These are phyloP conservation scores for Camellia oleifera DNA, from an alignment of 179 eudicot species.

Conservation along the genomic window DNA sequence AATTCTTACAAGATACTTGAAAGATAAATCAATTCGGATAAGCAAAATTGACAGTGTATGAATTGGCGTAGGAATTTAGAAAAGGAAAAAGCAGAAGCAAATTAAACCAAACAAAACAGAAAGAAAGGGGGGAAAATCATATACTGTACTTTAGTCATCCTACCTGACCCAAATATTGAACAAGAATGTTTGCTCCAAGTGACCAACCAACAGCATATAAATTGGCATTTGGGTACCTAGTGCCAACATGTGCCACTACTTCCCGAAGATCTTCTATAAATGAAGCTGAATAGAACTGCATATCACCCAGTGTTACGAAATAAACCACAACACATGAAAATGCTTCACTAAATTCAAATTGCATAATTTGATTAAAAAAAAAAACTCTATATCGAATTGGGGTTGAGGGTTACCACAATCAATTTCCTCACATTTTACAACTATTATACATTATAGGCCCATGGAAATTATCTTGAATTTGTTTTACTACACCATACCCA, in stretches of 20 bases:
- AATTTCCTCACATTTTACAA: neutral
- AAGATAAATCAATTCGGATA: neutral
- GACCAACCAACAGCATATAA: slow-evolving; percentile 92
- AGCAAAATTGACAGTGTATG: neutral
- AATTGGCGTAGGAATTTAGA: neutral
- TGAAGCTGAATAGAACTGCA: slow-evolving; percentile 94
- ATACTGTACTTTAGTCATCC: neutral
- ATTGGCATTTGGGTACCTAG: slow-evolving; percentile 64
- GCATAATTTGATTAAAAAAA: neutral
- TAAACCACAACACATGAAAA: neutral
- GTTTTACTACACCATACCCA: neutral
- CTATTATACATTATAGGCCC: neutral
- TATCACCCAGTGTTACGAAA: slow-evolving; percentile 16
- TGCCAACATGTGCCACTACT: slow-evolving; percentile 68
- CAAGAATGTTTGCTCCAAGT: slow-evolving; percentile 90
- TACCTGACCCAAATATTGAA: slow-evolving; percentile 89
- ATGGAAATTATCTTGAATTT: neutral
- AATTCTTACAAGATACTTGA: neutral
- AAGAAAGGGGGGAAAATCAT: neutral
- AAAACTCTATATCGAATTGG: neutral
- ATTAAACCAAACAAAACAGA: neutral
- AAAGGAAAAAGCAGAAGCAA: neutral
- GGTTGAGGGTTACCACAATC: neutral
- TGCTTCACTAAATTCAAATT: neutral
- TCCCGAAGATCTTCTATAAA: slow-evolving; percentile 77